These are phyloP conservation scores for Microbotryum intermedium DNA, from an alignment of 1,284 basidiomycete species.

Conservation along the genomic window DNA sequence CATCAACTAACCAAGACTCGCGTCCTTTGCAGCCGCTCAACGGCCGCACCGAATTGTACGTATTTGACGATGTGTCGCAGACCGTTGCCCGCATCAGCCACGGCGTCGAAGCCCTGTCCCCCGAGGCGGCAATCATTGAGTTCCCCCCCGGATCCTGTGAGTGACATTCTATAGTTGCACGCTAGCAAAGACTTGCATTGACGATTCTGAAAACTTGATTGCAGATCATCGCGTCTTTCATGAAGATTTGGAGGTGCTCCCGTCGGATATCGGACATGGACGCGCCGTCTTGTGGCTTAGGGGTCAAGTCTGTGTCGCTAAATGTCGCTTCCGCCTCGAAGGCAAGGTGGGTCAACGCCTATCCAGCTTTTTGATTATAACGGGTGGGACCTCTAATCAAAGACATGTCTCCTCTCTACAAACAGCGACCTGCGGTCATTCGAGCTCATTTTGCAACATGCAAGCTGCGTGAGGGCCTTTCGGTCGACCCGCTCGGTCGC, in stretches of 20 bases:
- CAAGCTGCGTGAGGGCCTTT: background rate
- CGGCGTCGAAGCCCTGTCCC: background rate
- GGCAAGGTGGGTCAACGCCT: background rate
- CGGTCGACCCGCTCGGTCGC: slow-evolving; percentile 16
- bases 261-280: slow-evolving; percentile 4
- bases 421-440: slow-evolving; percentile 16
- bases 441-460: slow-evolving; percentile 21
- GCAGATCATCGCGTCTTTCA: slow-evolving; percentile 12
- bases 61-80: slow-evolving; percentile 1
- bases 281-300: slow-evolving; percentile 18
- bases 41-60: slow-evolving; percentile 8
- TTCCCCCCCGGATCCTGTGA: slow-evolving; percentile 18
- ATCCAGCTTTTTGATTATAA: too few relatives aligned
- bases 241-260: slow-evolving; percentile 18
- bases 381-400: too few relatives aligned
- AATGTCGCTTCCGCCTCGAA: slow-evolving; percentile 14
- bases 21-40: slow-evolving; percentile 7
- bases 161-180: background rate
- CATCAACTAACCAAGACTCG: too few relatives aligned
- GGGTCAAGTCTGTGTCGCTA: slow-evolving; percentile 11
- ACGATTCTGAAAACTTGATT: background rate
- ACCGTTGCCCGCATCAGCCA: slow-evolving; percentile 1
- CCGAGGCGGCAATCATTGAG: background rate
- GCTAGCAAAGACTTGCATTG: too few relatives aligned
- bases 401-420: too few relatives aligned